Conservation (phyloP, 306 rosid genomes). For the Sechiopsis laciniata region DNA sequence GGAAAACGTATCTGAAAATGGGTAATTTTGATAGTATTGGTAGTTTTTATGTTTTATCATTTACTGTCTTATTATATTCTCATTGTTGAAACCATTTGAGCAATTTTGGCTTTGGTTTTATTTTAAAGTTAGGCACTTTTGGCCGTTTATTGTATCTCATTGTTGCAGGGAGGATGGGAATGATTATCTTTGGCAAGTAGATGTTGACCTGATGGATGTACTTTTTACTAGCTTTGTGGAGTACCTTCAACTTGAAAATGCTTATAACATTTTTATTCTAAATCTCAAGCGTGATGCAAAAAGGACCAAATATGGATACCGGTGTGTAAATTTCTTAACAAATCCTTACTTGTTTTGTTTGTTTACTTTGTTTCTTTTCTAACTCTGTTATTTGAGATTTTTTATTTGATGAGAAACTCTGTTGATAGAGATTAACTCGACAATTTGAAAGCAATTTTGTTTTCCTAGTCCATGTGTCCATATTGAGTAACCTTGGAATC, state of each 20-base stretch:
- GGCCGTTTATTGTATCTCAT: conserved; percentile 25
- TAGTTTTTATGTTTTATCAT: not conserved
- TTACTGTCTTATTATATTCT: conserved; percentile 13
- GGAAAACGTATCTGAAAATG: conserved; percentile 46
- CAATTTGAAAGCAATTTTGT: conserved; percentile 1
- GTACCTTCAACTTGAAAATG: conserved; percentile 83
- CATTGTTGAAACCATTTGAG: not conserved
- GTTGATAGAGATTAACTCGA: not conserved
- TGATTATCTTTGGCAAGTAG: conserved; percentile 68
- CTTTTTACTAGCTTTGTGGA: conserved; percentile 69
- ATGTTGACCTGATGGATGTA: conserved; percentile 64
- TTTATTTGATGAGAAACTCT: not conserved
- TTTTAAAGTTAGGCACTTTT: conserved; percentile 21
- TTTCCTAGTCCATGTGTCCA: too few species aligned
- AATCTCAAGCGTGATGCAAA: conserved; percentile 59
- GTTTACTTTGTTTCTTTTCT: not conserved
- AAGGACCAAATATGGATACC: conserved; percentile 68
- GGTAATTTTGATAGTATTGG: conserved; percentile 32
- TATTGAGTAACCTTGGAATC: not conserved
- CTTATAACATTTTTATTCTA: conserved; percentile 75
- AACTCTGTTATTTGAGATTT: not conserved
- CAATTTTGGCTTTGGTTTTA: not conserved
- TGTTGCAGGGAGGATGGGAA: conserved; percentile 42
- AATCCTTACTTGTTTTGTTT: not conserved
- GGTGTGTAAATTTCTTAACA: conserved; percentile 39